Base-by-base conservation (phyloP, 345 rosid genomes). In the Salix suchowensis region DNA sequence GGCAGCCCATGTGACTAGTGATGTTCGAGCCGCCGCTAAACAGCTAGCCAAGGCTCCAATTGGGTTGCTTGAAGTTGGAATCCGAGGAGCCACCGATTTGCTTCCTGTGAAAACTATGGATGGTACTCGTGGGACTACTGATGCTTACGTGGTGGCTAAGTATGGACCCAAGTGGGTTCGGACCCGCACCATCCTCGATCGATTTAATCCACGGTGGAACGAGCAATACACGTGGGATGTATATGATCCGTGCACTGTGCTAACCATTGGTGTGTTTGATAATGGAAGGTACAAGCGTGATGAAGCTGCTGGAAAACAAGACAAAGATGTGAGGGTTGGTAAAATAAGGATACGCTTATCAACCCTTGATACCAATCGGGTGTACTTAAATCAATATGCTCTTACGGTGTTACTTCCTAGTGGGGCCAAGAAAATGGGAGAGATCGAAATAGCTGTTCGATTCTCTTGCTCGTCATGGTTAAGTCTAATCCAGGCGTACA, bases 91-190 rank as follows among this genome's bases (percentile, higher is more conserved):
- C 44, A 82, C 85, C 34, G 92, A 94, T 79, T 46, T 94, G 76
- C 89, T 92, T 8, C 94, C 98, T 0, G 93, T 92, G 18, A 94
- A 94, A 83, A 94, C 97, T 0, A 89, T 87, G 65, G 97, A 92
- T 15, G 97, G 97, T 9, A 89, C 94, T 5, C 91, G 97, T 26
- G 98, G 98, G 8, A 92, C 97, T 2, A 87, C 90, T 0, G 97
- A 94, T 84, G 96, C 94, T 60, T 94, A 92, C 16, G 97, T 91
- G 72, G 98, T 92, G 73, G 98, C 92, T 14, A 94, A 90, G 67
- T 94, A 92, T n/a, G 98, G 98, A 23, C 94, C 93, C 15, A 94
- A 94, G 82, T 94, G 98, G 98, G 81, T 94, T 68, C 91, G 95
- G 3, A 94, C 97, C 0, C 89, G 97, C 1, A 88, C 95, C 1